Conservation (phyloP, 2,329 filamentous ascomycete species). For the Aspergillus luchuensis region DNA sequence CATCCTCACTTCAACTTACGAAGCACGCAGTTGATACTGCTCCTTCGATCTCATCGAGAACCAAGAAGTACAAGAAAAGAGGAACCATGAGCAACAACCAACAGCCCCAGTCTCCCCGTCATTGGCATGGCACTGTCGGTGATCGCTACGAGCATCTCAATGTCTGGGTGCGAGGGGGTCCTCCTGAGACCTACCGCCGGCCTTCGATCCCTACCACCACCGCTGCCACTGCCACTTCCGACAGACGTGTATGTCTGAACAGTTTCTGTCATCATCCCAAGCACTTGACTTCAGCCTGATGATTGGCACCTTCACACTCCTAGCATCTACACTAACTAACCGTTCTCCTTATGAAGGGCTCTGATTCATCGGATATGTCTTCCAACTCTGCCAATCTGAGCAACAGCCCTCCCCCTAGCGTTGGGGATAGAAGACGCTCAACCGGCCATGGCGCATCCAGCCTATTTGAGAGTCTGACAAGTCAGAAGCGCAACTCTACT, state of each 20-base stretch:
- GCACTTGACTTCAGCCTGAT: neutral
- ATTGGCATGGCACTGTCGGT: constrained; percentile 40
- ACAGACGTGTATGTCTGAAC: constrained; percentile 32
- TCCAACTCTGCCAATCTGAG: constrained; percentile 19
- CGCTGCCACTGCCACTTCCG: constrained; percentile 24
- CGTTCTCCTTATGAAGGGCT: constrained; percentile 23
- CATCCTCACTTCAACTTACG: neutral
- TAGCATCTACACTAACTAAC: neutral
- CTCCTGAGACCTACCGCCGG: constrained; percentile 21
- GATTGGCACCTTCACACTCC: neutral
- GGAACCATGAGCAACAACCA: constrained; percentile 26
- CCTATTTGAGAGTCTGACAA: constrained; percentile 40
- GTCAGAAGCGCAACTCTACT: constrained; percentile 47
- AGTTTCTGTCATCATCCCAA: neutral
- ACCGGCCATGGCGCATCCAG: constrained; percentile 25
- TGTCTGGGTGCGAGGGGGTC: constrained; percentile 39
- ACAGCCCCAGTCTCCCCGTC: constrained; percentile 25
- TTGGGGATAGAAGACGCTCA: constrained; percentile 31
- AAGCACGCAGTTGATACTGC: constrained; percentile 5
- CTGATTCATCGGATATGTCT: constrained; percentile 33
- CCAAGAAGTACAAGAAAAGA: neutral
- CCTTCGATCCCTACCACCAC: constrained; percentile 22
- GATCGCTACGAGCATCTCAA: constrained; percentile 40
- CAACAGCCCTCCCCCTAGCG: constrained; percentile 21
- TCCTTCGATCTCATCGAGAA: neutral